Conservation (phyloP, 225 moss, liverwort and hornwort genomes). For the Polytrichum commune region DNA sequence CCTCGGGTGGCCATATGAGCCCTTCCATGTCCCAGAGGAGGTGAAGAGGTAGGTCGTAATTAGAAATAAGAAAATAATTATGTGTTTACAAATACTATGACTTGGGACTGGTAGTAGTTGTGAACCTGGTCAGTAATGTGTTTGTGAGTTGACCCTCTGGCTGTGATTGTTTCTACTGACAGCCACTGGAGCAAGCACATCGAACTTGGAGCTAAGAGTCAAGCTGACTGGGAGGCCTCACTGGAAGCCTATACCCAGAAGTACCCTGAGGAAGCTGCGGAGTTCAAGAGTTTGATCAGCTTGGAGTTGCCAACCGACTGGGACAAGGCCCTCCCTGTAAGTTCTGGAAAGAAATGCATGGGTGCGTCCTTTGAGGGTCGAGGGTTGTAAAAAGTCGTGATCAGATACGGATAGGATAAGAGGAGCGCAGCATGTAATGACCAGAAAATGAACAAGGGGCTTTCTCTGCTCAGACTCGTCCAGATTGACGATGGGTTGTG, state of each 20-base stretch:
- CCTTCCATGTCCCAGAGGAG: slow-evolving; percentile 84
- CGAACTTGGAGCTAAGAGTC: slow-evolving; percentile 46
- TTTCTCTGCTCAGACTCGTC: too few relatives aligned
- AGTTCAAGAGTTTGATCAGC: slow-evolving; percentile 80
- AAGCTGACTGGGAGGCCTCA: slow-evolving; percentile 66
- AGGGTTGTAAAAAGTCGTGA: too few relatives aligned
- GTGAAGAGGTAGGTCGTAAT: slow-evolving; percentile 49
- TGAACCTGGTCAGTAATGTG: too few relatives aligned
- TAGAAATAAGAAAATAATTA: background rate
- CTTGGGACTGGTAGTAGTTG: too few relatives aligned
- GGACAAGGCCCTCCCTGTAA: slow-evolving; percentile 70
- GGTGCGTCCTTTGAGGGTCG: too few relatives aligned
- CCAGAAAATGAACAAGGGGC: too few relatives aligned
- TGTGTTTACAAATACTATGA: too few relatives aligned
- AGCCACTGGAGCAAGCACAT: slow-evolving; percentile 86
- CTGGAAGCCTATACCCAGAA: slow-evolving; percentile 63
- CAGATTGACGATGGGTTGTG: too few relatives aligned
- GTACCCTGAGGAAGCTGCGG: slow-evolving; percentile 77
- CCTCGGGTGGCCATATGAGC: slow-evolving; percentile 75
- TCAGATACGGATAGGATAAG: too few relatives aligned
- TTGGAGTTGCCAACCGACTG: slow-evolving; percentile 56
- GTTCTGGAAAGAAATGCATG: background rate
- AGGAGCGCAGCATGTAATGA: too few relatives aligned
- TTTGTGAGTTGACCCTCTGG: too few relatives aligned
- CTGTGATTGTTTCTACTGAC: background rate